These are phyloP conservation scores for Blastobotrys proliferans DNA, from an alignment of 1,139 yeast species.

Conservation along the genomic window DNA sequence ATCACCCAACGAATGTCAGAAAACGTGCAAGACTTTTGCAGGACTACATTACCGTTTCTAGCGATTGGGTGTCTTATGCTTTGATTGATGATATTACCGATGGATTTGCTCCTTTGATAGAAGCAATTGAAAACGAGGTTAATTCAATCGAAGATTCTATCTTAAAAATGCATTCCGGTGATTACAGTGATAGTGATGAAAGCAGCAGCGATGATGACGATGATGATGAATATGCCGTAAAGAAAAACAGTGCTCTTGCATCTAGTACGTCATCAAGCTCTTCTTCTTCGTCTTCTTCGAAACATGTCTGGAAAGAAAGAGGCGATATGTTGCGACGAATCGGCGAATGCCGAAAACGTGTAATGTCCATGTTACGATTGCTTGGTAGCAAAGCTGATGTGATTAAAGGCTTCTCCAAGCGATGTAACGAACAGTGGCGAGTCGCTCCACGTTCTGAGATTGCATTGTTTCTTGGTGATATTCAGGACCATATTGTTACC, in stretches of 20 bases:
- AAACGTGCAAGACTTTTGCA: constrained; percentile 87
- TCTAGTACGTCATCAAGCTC: constrained; percentile 3
- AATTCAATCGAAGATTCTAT: constrained; percentile 75
- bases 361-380: constrained; percentile 87
- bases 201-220: constrained; percentile 10
- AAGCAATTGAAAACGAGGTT: constrained; percentile 82
- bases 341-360: constrained; percentile 85
- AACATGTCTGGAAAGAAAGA: constrained; percentile 14
- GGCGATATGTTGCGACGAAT: constrained; percentile 64
- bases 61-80: constrained; percentile 95
- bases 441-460: constrained; percentile 42
- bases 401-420: constrained; percentile 92
- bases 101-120: constrained; percentile 87
- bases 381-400: constrained; percentile 96
- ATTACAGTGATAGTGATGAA: constrained; percentile 16
- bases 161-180: constrained; percentile 17
- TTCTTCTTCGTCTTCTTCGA: constrained; percentile 2
- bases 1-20: constrained; percentile 82
- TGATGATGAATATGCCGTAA: neutral
- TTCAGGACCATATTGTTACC: constrained; percentile 94
- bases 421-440: constrained; percentile 71
- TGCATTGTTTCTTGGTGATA: constrained; percentile 83
- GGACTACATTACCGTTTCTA: constrained; percentile 79
- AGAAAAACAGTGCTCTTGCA: neutral
- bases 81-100: constrained; percentile 91